phyloP scores from a whole-genome alignment of 345 rosid genomes.

The Diplotaxis tenuifolia region DNA sequence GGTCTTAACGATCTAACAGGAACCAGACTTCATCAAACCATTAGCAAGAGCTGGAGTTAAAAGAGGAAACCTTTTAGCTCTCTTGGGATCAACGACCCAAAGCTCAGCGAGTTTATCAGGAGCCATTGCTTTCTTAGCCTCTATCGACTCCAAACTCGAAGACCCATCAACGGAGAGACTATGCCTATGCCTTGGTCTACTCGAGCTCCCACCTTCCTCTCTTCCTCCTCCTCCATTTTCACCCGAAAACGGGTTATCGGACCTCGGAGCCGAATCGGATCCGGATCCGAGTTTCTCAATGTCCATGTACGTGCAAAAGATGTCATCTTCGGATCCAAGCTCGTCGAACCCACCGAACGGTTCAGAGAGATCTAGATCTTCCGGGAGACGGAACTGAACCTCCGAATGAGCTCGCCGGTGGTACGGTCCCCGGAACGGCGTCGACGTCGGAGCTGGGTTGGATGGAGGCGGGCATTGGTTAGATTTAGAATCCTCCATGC shows the following conservation, averaged over 20 bases:
- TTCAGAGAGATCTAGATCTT: constrained; percentile 67
- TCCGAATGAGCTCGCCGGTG: constrained; percentile 86
- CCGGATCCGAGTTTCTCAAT: constrained; percentile 68
- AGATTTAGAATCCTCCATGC: constrained; percentile 47
- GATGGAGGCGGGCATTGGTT: constrained; percentile 25
- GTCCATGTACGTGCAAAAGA: constrained; percentile 77
- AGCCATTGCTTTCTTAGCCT: constrained; percentile 96
- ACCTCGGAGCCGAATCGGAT: constrained; percentile 41
- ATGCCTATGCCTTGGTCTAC: constrained; percentile 62
- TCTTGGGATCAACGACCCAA: constrained; percentile 83
- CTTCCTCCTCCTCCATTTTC: constrained; percentile 3
- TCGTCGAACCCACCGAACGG: constrained; percentile 53
- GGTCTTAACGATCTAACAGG: neutral
- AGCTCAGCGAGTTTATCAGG: constrained; percentile 86
- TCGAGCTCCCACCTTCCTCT: constrained; percentile 21
- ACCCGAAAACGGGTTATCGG: constrained; percentile 34
- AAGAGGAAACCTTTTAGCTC: constrained; percentile 75
- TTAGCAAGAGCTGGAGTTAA: neutral
- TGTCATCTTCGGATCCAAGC: constrained; percentile 77
- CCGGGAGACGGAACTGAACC: constrained; percentile 71
- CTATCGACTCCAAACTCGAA: constrained; percentile 58
- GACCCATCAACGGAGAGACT: constrained; percentile 81
- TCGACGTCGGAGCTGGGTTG: constrained; percentile 19
- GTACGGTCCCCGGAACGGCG: constrained; percentile 45
- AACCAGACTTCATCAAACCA: neutral